phyloP scores from a whole-genome alignment of 345 rosid genomes.

The Cochlearia excelsa region DNA sequence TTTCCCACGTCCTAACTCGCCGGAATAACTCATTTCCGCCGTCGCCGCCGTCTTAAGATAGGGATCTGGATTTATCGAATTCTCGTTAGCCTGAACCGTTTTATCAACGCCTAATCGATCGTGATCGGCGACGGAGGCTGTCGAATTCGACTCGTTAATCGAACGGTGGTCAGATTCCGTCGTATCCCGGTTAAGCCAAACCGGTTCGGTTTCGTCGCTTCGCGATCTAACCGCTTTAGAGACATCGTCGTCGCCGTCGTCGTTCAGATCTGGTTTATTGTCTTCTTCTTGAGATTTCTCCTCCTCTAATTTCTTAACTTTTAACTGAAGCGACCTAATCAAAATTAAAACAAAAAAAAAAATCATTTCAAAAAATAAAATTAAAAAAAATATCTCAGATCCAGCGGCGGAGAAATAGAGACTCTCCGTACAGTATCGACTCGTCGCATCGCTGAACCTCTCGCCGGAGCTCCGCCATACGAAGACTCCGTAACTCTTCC shows the following conservation, averaged over 20 bases:
- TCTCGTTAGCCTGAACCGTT: constrained; percentile 24
- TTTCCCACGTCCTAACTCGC: constrained; percentile 42
- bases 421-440: constrained; percentile 50
- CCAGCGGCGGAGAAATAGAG: constrained; percentile 37
- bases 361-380: neutral
- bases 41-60: constrained; percentile 33
- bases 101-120: constrained; percentile 14
- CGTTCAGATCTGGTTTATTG: constrained; percentile 36
- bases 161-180: constrained; percentile 57
- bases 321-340: constrained; percentile 44
- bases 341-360: neutral
- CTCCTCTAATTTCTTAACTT: constrained; percentile 38
- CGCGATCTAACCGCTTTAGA: constrained; percentile 12
- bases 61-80: constrained; percentile 31
- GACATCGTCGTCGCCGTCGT: constrained; percentile 1
- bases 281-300: constrained; percentile 26
- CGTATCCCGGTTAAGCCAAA: constrained; percentile 21
- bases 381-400: constrained; percentile 28
- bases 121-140: constrained; percentile 45
- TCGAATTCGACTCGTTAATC: constrained; percentile 72
- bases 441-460: constrained; percentile 64
- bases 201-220: constrained; percentile 18
- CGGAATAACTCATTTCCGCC: constrained; percentile 36
- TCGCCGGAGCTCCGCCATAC: constrained; percentile 61
- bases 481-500: constrained; percentile 53